These are phyloP conservation scores for Colletotrichum tropicicola DNA, from an alignment of 2,329 filamentous ascomycete genomes.

Conservation along the genomic window DNA sequence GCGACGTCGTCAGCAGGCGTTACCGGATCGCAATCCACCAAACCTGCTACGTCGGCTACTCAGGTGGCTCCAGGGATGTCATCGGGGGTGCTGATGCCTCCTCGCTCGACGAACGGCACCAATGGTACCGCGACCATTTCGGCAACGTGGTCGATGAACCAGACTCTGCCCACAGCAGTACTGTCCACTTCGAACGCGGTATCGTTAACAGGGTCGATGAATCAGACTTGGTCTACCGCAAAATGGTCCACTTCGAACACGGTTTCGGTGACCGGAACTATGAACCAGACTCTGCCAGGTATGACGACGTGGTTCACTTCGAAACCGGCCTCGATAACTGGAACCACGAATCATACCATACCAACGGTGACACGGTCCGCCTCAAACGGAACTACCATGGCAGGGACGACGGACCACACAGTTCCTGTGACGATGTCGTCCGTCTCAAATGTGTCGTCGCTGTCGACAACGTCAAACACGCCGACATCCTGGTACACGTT, in stretches of 20 bases:
- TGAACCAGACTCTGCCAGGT: too few relatives aligned
- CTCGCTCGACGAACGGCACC: background rate
- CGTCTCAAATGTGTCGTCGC: too few relatives aligned
- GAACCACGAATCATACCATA: too few relatives aligned
- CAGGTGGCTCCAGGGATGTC: background rate
- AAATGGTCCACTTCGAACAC: background rate
- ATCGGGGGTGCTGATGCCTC: too few relatives aligned
- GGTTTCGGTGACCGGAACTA: too few relatives aligned
- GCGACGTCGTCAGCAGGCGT: background rate
- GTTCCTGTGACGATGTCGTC: background rate
- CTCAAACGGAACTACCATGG: too few relatives aligned
- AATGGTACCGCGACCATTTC: background rate
- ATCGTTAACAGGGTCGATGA: background rate
- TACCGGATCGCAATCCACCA: background rate
- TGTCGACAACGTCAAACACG: background rate
- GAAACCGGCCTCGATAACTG: too few relatives aligned
- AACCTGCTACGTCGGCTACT: background rate
- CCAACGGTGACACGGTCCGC: too few relatives aligned
- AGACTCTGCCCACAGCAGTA: background rate
- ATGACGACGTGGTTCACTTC: background rate
- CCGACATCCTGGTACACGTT: too few relatives aligned
- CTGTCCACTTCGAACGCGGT: too few relatives aligned
- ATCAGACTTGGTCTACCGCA: background rate
- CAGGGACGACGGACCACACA: background rate
- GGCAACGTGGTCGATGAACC: background rate